A percentile compares a stretch with the other conserved stretches of the same genome.
Evolutionary conservation across 139 green algal species (phyloP).

Genomic region (Coelastrella sp.): DNA sequence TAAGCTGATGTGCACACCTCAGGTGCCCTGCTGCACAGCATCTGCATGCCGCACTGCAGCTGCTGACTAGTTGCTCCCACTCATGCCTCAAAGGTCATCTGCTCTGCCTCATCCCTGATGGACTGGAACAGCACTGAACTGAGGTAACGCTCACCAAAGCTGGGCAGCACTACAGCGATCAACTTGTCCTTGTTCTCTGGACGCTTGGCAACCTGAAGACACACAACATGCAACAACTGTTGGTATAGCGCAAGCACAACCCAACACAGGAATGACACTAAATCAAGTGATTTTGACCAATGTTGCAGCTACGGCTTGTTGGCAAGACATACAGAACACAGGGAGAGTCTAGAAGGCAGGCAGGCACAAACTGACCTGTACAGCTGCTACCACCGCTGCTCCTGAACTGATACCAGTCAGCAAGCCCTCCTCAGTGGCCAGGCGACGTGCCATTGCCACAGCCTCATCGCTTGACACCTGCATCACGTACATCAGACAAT

Average conservation of each 20-base stretch:
- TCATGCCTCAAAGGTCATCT: slow-evolving; percentile 82
- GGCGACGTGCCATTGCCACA: slow-evolving; percentile 87
- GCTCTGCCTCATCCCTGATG: slow-evolving; percentile 86
- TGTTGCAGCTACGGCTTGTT: no score
- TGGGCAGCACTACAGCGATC: slow-evolving; percentile 89
- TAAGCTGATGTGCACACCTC: no score
- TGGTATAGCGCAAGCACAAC: no score
- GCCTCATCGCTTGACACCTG: slow-evolving; percentile 82
- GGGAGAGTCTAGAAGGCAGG: no score
- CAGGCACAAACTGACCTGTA: slow-evolving; percentile 74
- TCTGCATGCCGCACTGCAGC: no score
- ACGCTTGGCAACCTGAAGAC: slow-evolving; percentile 78
- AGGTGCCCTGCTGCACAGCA: no score
- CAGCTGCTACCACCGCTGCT: slow-evolving; percentile 70
- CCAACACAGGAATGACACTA: no score
- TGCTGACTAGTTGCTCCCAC: no score
- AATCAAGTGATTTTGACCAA: no score
- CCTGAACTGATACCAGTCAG: slow-evolving; percentile 92
- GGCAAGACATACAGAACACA: no score
- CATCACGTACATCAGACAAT: background rate
- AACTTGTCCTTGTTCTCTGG: slow-evolving; percentile 91
- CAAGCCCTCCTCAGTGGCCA: slow-evolving; percentile 93
- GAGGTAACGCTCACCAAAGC: slow-evolving; percentile 94
- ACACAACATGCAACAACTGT: no score
- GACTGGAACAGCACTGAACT: slow-evolving; percentile 88